Base-by-base conservation (phyloP, 768 basidiomycete genomes). In the Crassisporium funariophilum region DNA sequence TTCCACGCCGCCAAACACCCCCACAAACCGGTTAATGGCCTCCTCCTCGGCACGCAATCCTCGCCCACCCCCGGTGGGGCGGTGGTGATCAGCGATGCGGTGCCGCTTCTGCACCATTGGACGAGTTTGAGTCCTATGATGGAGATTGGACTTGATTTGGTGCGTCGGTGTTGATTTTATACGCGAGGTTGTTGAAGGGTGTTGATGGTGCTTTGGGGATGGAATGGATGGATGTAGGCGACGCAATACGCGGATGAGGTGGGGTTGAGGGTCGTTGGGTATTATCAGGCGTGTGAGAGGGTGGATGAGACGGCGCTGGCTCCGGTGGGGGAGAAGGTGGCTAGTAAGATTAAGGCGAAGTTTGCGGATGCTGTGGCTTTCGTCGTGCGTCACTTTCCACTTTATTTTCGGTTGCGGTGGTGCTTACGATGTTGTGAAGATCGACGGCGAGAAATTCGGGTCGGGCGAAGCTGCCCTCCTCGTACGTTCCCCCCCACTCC, bases 51-150 rank as follows among this genome's bases (percentile, higher is more conserved):
- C 25, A 77, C 70, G 23, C 62, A 69, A 36, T 46, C 55, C 10
- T 40, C 47, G 15, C 31, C 58, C 13, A 43, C 20, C 33, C 22
- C 51, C 12, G 58, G 66, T 2, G 60, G 64, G 16, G 57, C 58
- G 1, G 76, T 88, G 34, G 62, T 63, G 44, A 76, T 87, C 39
- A 67, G 72, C 39, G 88, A 92, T 58, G 77, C 82, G 2, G 71
- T 93, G 29, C 91, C 91, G 12, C 72, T 93, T 25, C 76, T 90
- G 41, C 90, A 93, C 60, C 83, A 90, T 60, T 92, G 89, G 89
- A 89, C 88, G 5, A 84, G 78, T 55, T 73, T 93, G 43, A 86
- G 84, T 50, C 86, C 88, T 3, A 87, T 87, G 83, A 90, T 90
- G 85, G 88, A 91, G 61, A 83, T 89, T 50, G 90, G 88, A 19